phyloP scores from a whole-genome alignment of 306 rosid species.

The Trichosanthes cucumerina region DNA sequence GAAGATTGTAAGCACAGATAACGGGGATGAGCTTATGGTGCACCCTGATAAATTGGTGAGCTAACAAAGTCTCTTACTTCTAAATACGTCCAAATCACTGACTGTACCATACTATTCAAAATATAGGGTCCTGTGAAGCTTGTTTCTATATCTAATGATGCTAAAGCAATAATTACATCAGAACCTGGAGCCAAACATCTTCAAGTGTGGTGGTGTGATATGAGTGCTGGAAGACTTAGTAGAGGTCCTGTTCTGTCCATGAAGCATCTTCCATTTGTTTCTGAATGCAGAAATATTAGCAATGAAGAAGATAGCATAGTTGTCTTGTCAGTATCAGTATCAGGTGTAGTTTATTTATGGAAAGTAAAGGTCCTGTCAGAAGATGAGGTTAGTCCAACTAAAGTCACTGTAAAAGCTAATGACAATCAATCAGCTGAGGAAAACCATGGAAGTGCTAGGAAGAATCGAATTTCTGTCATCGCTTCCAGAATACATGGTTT shows the following conservation, averaged over 20 bases:
- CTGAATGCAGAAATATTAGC: slow-evolving; percentile 30
- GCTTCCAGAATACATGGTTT: slow-evolving; percentile 29
- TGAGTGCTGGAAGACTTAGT: slow-evolving; percentile 25
- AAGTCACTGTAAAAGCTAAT: slow-evolving; percentile 20
- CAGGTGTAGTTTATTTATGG: slow-evolving; percentile 31
- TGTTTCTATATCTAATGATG: slow-evolving; percentile 35
- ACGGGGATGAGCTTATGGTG: slow-evolving; percentile 29
- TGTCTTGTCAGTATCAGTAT: slow-evolving; percentile 29
- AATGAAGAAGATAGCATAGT: slow-evolving; percentile 24
- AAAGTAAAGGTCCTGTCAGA: slow-evolving; percentile 23
- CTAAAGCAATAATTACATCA: slow-evolving; percentile 34
- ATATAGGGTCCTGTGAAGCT: slow-evolving; percentile 21
- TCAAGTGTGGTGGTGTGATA: slow-evolving; percentile 47
- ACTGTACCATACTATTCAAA: neutral
- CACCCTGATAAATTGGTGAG: slow-evolving; percentile 33
- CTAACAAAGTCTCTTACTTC: slow-evolving; percentile 1
- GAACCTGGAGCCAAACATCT: slow-evolving; percentile 33
- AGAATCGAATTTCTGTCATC: slow-evolving; percentile 21
- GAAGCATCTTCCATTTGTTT: slow-evolving; percentile 32
- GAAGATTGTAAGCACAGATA: slow-evolving; percentile 33
- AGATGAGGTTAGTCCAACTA: slow-evolving; percentile 25
- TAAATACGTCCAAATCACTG: neutral
- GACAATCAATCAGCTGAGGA: slow-evolving; percentile 18
- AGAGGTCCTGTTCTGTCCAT: slow-evolving; percentile 35
- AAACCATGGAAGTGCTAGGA: slow-evolving; percentile 27